Evolutionary conservation across 2,329 filamentous ascomycete genomes (phyloP), one percentile per base, ranked within the genome.

Genomic region (Clonostachys chloroleuca): DNA sequence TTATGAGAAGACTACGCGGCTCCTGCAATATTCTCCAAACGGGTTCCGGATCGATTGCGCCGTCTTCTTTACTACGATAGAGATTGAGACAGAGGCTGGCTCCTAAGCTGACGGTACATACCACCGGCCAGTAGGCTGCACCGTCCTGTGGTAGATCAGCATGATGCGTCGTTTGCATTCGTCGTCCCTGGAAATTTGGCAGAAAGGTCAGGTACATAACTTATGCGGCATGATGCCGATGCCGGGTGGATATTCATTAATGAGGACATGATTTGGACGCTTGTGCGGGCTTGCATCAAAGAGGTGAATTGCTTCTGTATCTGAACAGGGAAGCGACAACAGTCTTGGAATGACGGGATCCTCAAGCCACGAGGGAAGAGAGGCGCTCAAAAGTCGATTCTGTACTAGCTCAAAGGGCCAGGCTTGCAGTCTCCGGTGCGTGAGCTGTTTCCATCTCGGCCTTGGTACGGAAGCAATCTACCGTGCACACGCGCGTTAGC

Each of bases 161-260:
- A 59, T 61, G 36, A 13, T n/a, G 14, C 24, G 24, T 30, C 24
- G 24, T 30, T 30, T 30, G 24, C 24, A 35, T 37, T 45, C 10
- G 6, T 20, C 5, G 14, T 44, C n/a, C 12, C 42, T 16, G 34
- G 20, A 14, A 13, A 16, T 40, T 40, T 16, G 40, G 20, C 16
- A 51, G 43, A 47, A 51, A 43, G 52, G 48, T 49, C 54, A 46
- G 60, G 50, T 57, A 68, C 64, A 65, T 58, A 68, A 63, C 72
- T 96, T 94, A 64, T 97, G 92, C 42, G 92, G 85, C 89, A 96
- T 95, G 54, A 97, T 97, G n/a, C 92, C 92, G 52, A 96, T 81
- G 3, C 89, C 89, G 0, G 89, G 83, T 2, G 77, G 76, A 64
- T 97, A 99, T 64, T 96, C 92, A 60, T 99, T 99, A 56, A 97